Base-by-base conservation (phyloP, 164 flowering plant species). In the Hamamelis virginiana region DNA sequence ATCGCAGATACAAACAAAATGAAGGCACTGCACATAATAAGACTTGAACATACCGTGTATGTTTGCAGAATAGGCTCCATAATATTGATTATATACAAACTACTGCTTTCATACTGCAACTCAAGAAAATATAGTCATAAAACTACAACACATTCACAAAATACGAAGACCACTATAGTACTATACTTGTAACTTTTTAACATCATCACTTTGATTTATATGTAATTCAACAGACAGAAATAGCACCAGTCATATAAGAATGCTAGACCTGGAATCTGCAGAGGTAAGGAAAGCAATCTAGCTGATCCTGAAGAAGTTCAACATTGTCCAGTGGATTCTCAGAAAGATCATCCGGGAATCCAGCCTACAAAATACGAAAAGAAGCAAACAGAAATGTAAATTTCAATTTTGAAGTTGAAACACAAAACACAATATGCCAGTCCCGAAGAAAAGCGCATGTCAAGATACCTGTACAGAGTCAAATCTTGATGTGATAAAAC, bases 231-330 rank as follows among this genome's bases (percentile, higher is more conserved):
- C 15, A 59, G 16, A 48, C 25, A 44, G 60, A 45, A 19, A n/a
- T n/a, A n/a, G 15, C 11, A 33, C 44, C 67, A 50, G 11, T 4
- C 14, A 45, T 22, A 38, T 51, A 48, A 14, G 52, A 65, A 33
- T 12, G 28, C 44, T 48, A 33, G 53, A 89, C 96, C 96, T 92
- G 97, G 70, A 92, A 94, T 82, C 91, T 80, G 76, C 98, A 94
- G 27, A 94, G 92, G 80, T 82, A 75, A 52, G 98, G 98, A 78
- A 92, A 89, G 71, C 89, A 85, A 71, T 94, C 98, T 23, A 94
- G 87, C 75, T 94, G 97, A 75, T 94, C 97, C 80, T 94, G 98
- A 72, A 94, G 96, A 67, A 92, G 90, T 65, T 94, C 98, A 70
- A 87, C 97, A 79, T 89, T 94, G 80, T 94, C 98, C 25, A 94